phyloP scores from a whole-genome alignment of 768 basidiomycete genomes.

The Pilatotrama ljubarskyi region DNA sequence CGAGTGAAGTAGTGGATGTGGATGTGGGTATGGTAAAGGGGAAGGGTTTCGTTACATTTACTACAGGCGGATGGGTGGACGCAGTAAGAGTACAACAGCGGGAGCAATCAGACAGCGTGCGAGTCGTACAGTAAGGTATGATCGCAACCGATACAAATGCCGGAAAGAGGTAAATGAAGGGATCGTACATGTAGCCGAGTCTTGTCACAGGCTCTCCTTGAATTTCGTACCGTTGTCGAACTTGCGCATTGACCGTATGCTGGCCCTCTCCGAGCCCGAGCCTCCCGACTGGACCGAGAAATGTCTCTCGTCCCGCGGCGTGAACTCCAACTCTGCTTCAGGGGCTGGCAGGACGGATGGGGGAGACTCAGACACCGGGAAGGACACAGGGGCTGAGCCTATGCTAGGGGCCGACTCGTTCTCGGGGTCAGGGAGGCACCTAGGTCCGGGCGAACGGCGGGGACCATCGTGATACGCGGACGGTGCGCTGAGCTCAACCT shows the following conservation, averaged over 20 bases:
- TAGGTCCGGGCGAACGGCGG: not conserved
- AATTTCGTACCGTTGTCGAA: conserved; percentile 34
- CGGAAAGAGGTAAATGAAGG: not conserved
- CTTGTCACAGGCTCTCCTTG: conserved; percentile 23
- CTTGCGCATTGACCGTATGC: conserved; percentile 27
- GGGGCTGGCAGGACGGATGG: conserved; percentile 3
- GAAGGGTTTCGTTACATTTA: no score
- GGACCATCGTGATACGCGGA: not conserved
- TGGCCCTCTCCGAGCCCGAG: not conserved
- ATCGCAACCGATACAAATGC: no score
- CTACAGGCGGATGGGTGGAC: no score
- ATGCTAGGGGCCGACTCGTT: not conserved
- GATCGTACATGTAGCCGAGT: not conserved
- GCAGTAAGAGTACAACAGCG: no score
- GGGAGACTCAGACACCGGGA: conserved; percentile 17
- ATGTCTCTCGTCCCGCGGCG: conserved; percentile 13
- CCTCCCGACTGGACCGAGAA: conserved; percentile 23
- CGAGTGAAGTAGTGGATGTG: no score
- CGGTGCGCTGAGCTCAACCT: conserved; percentile 19
- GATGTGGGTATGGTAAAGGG: no score
- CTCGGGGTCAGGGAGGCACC: not conserved
- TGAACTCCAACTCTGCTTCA: not conserved
- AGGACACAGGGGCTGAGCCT: conserved; percentile 1
- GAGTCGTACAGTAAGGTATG: no score
- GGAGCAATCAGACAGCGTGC: no score